These are phyloP conservation scores for Heterobasidion annosum DNA, from an alignment of 1,284 basidiomycete species.

Conservation along the genomic window DNA sequence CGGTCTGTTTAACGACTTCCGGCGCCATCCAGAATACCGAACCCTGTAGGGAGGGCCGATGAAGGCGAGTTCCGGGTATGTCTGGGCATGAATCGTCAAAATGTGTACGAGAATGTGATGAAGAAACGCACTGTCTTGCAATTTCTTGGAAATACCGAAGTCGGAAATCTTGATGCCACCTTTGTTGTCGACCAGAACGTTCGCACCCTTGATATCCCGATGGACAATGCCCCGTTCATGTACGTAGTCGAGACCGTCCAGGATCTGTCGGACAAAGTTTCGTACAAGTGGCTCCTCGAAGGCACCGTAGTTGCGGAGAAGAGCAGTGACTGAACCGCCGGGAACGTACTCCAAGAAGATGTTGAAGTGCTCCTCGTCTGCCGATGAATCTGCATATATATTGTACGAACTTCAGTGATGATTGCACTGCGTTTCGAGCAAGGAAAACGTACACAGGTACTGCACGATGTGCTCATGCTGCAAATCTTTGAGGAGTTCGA, in stretches of 20 bases:
- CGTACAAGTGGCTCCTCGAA: slow-evolving; percentile 94
- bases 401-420: neutral
- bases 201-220: slow-evolving; percentile 97
- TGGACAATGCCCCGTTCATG: slow-evolving; percentile 96
- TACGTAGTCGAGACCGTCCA: slow-evolving; percentile 87
- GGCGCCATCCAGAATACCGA: slow-evolving; percentile 99
- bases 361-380: slow-evolving; percentile 82
- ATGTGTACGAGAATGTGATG: neutral
- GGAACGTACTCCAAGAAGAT: slow-evolving; percentile 99
- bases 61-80: slow-evolving; percentile 67
- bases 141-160: slow-evolving; percentile 98
- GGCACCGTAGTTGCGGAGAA: slow-evolving; percentile 91
- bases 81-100: slow-evolving; percentile 32
- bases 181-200: slow-evolving; percentile 98
- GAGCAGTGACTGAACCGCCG: slow-evolving; percentile 91
- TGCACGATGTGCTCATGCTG: slow-evolving; percentile 98
- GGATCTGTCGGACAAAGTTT: slow-evolving; percentile 92
- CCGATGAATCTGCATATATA: slow-evolving; percentile 8
- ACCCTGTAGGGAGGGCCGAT: slow-evolving; percentile 90
- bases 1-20: slow-evolving; percentile 95
- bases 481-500: slow-evolving; percentile 90
- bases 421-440: neutral
- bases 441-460: slow-evolving; percentile 70
- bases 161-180: slow-evolving; percentile 98
- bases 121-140: slow-evolving; percentile 77